phyloP scores from a whole-genome alignment of 1,284 basidiomycete genomes.

The Malassezia vespertilionis region DNA sequence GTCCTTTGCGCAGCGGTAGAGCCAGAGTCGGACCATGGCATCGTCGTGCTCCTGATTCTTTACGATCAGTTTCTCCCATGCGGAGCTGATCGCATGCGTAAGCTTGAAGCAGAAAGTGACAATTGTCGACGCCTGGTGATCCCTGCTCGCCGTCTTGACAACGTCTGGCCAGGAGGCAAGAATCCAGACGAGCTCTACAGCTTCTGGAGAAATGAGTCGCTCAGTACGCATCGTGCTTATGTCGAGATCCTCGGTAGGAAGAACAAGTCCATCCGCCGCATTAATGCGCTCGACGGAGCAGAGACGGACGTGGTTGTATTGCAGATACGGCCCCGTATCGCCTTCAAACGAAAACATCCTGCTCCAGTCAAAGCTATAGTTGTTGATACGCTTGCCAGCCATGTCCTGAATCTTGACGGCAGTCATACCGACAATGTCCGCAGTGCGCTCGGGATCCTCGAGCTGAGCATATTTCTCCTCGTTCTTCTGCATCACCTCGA shows the following conservation, averaged over 20 bases:
- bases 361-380: conserved; percentile 89
- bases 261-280: conserved; percentile 57
- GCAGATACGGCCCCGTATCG: conserved; percentile 62
- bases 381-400: conserved; percentile 90
- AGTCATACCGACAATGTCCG: conserved; percentile 79
- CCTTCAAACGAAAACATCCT: conserved; percentile 94
- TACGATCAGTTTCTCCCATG: conserved; percentile 77
- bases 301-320: conserved; percentile 85
- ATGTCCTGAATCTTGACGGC: conserved; percentile 99
- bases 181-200: conserved; percentile 74
- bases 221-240: conserved; percentile 59
- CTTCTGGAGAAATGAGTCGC: conserved; percentile 60
- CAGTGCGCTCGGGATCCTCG: conserved; percentile 72
- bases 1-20: conserved; percentile 77
- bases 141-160: conserved; percentile 70
- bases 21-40: conserved; percentile 75
- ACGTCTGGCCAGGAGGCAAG: conserved; percentile 83
- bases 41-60: conserved; percentile 62
- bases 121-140: conserved; percentile 78
- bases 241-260: conserved; percentile 57
- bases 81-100: conserved; percentile 69
- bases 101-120: conserved; percentile 67
- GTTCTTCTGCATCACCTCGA: conserved; percentile 90
- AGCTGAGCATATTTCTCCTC: conserved; percentile 82
- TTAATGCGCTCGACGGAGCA: conserved; percentile 88